Base-by-base conservation (phyloP, 345 rosid species). In the Cardiospermum halicacabum region DNA sequence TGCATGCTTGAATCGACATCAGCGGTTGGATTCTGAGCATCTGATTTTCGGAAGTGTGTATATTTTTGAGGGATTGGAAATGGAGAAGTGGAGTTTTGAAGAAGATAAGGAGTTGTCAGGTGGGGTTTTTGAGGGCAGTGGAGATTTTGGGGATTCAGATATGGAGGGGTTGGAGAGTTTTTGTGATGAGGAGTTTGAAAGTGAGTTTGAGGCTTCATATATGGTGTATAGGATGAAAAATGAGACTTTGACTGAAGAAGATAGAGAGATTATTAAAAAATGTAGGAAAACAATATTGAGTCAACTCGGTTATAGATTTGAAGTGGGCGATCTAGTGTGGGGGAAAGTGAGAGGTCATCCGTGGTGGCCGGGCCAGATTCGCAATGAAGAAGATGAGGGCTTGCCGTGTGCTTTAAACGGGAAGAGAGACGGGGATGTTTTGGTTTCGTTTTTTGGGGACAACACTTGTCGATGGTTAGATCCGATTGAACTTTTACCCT, bases 311-410 rank as follows among this genome's bases (percentile, higher is more conserved):
- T 25, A 13, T 51, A 82, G 84, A 2, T 77, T 73, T 63, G 82
- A 78, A 58, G 72, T 82, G 3, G 84, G 91, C 18, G 85, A 85
- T 76, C 65, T 85, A 85, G 88, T 85, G 27, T 85, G 91, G 91
- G 91, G 84, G 36, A 82, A 83, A 65, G 85, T 85, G 34, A 79
- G 76, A 67, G 81, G 83, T 7, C 79, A 85, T 59, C 91, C 86
- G 2, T 81, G 82, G 82, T 85, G 91, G 88, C 85, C 91, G 0
- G 91, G 91, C 30, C 91, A 81, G 53, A 81, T 85, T 51, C 79
- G 75, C 18, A 72, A 79, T 40, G 87, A 85, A 55, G 75, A 74
- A 7, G 68, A 82, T 75, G 86, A 82, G 0, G n/a, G n/a, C n/a
- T 11, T 81, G 31, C 49, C 81, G 26, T 75, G 84, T 0, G 85